Evolutionary conservation across 1,284 basidiomycete genomes (phyloP), one percentile per base, ranked within the genome.

Genomic region (Cutaneotrichosporon cutaneum): DNA sequence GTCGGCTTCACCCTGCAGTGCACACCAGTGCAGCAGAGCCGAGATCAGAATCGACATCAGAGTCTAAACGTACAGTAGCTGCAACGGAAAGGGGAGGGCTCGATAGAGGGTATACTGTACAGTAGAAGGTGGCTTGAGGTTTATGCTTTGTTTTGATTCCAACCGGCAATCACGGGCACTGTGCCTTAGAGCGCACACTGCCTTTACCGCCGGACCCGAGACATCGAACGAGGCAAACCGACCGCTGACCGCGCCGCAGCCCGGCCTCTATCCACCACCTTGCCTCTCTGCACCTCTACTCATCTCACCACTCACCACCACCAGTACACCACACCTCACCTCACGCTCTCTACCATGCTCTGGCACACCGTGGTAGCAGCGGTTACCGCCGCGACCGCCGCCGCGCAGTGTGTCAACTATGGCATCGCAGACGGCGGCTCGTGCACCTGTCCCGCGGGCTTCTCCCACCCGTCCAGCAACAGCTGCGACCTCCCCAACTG

Each of bases 371-470:
- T 61, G 39, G 30, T 61, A 50, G 60, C 42, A 14, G 50, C 56
- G n/a, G 39, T 51, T 11, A 45, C 33, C n/a, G 54, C 39, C 24
- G 48, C 54, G 24, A 18, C 36, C 8, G 54, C 50, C 39, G 39
- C 30, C 54, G 59, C 59, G 27, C 52, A 36, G 26, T 63, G 64
- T 32, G 18, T 30, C 42, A 62, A 66, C 59, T 66, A 35, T 14
- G 64, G 61, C 35, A 11, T 53, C 0, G 36, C 26, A 3, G n/a
- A 14, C 21, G 54, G 48, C 16, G 50, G 26, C 6, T 27, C 30
- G 8, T 92, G 90, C 72, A 77, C 83, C 24, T 93, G 90, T 75
- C 90, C 90, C 8, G 82, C 85, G 21, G 90, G 90, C 13, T 78
- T 76, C 69, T 70, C 70, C 44, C 59, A 72, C 10, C 51, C 65